A percentile compares a stretch with the other conserved stretches of the same genome.
phyloP scores from a whole-genome alignment of 768 basidiomycete genomes.

The Agrocybe chaxingu region DNA sequence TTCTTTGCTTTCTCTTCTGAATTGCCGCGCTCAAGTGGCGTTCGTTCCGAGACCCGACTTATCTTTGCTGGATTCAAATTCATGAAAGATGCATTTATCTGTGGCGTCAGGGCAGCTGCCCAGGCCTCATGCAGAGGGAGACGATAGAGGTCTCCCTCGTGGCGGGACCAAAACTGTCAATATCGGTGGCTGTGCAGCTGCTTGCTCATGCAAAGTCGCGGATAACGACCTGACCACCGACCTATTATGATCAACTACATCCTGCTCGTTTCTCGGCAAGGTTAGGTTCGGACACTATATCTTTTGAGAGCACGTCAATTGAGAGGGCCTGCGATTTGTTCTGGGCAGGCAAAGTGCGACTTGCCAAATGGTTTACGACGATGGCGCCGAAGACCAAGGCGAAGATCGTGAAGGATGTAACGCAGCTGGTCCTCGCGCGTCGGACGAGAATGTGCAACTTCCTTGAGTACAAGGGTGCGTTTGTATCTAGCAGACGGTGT shows the following conservation, averaged over 20 bases:
- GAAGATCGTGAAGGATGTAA: slow-evolving; percentile 99
- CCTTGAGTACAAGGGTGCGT: slow-evolving; percentile 94
- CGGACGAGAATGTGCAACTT: slow-evolving; percentile 99
- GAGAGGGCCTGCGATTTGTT: slow-evolving; percentile 1
- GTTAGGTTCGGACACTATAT: slow-evolving; percentile 30
- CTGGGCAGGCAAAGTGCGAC: slow-evolving; percentile 83
- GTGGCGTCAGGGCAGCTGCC: too few species aligned
- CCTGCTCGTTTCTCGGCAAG: slow-evolving; percentile 96
- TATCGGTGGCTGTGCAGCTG: slow-evolving; percentile 14
- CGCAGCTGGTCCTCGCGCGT: slow-evolving; percentile 92
- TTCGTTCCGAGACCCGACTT: too few species aligned
- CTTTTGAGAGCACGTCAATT: background rate
- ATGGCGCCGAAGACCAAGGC: slow-evolving; percentile 86
- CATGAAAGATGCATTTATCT: too few species aligned
- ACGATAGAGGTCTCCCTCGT: too few species aligned
- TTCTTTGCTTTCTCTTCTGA: too few species aligned
- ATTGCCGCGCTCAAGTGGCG: too few species aligned
- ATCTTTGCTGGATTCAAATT: too few species aligned
- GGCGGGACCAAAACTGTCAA: too few species aligned
- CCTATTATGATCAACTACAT: slow-evolving; percentile 89
- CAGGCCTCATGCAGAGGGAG: too few species aligned
- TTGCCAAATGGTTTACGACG: slow-evolving; percentile 98
- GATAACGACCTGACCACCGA: background rate
- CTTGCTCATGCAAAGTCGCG: background rate
- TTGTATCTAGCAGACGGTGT: background rate